A percentile compares a stretch with the other conserved stretches of the same genome.
phyloP scores from a whole-genome alignment of 139 green algal genomes.

The Chlamydomonas eustigma region DNA sequence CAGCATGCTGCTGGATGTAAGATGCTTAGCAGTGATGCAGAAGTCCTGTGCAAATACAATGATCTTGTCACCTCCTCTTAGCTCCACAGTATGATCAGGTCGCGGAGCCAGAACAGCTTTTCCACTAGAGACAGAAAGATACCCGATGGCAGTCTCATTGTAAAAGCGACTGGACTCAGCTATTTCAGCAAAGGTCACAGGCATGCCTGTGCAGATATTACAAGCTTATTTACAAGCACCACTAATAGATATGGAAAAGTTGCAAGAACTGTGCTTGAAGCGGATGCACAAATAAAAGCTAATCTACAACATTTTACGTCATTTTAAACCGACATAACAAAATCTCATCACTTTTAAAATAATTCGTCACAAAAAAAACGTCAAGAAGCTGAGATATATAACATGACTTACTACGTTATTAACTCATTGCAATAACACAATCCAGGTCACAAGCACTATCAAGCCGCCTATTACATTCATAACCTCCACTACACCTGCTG shows the following conservation, averaged over 20 bases:
- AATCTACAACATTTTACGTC: background rate
- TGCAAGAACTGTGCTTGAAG: background rate
- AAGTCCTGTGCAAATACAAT: background rate
- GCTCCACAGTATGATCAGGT: background rate
- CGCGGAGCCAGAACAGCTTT: background rate
- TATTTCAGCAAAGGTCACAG: no score
- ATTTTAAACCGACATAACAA: background rate
- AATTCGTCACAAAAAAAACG: no score
- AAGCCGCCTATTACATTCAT: no score
- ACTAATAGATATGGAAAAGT: background rate
- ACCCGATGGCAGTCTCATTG: background rate
- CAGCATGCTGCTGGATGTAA: no score
- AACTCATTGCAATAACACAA: no score
- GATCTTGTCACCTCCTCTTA: background rate
- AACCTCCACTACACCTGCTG: no score
- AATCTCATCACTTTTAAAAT: background rate
- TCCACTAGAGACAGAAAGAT: background rate
- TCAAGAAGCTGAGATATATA: no score
- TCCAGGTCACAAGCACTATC: no score
- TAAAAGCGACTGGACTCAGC: no score
- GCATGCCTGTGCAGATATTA: no score
- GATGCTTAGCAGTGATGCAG: no score
- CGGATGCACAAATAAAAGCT: background rate
- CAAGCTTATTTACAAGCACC: background rate
- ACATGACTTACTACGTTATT: no score